Conservation (phyloP, 306 rosid genomes). For the Purshia tridentata region DNA sequence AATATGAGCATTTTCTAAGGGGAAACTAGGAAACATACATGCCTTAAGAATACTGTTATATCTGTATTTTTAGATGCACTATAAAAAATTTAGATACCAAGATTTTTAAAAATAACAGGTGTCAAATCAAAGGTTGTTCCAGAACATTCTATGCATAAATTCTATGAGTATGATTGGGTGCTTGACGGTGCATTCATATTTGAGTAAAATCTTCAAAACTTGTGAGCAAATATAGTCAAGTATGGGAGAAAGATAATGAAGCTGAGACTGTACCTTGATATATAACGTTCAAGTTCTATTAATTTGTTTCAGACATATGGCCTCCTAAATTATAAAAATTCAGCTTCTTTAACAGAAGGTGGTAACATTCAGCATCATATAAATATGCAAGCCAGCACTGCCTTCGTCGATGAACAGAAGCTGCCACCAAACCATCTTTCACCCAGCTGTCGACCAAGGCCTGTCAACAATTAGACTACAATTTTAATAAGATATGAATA, state of each 20-base stretch:
- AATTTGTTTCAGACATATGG: not conserved
- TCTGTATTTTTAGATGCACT: not conserved
- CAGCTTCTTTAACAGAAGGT: not conserved
- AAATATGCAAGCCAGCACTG: not conserved
- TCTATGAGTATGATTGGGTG: not conserved
- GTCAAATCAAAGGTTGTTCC: not conserved
- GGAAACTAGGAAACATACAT: no score
- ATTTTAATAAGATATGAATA: not conserved
- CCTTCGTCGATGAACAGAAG: not conserved
- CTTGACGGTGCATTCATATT: not conserved
- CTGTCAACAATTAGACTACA: not conserved
- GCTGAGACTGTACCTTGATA: constrained; percentile 19
- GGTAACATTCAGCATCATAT: not conserved
- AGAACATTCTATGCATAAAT: not conserved
- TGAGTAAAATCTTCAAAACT: not conserved
- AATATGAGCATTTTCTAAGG: no score
- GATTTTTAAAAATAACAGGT: not conserved
- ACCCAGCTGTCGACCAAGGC: not conserved
- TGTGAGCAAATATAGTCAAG: not conserved
- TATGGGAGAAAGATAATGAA: constrained; percentile 1
- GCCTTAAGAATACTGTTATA: not conserved
- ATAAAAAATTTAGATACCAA: not conserved
- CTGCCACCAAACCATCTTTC: not conserved
- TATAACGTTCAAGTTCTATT: not conserved
- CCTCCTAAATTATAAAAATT: not conserved